A percentile compares a stretch with the other conserved stretches of the same genome.
Evolutionary conservation across 768 basidiomycete genomes (phyloP).

Genomic region (Lactarius sp.): DNA sequence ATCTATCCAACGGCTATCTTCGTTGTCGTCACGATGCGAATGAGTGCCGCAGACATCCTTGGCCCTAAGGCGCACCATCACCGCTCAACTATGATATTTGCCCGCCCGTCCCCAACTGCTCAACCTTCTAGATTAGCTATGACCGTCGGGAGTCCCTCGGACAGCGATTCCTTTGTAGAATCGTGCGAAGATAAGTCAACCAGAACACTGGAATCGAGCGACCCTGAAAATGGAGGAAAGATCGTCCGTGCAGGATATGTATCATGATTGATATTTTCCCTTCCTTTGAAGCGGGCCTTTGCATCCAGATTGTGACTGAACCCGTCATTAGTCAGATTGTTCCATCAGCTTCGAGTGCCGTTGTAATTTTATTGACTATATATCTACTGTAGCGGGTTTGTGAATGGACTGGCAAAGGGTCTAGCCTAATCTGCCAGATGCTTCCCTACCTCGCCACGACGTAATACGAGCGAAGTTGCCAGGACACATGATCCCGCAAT

Average conservation of each 20-base stretch:
- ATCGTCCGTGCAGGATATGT: not conserved
- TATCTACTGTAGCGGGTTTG: too few species aligned
- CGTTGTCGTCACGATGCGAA: slow-evolving; percentile 13
- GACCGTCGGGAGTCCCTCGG: not conserved
- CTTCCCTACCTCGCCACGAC: too few species aligned
- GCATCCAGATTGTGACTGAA: too few species aligned
- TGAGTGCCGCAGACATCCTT: slow-evolving; percentile 6
- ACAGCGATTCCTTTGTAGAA: not conserved
- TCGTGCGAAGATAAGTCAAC: not conserved
- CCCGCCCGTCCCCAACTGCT: not conserved
- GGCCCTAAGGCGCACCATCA: not conserved
- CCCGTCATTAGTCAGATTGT: too few species aligned
- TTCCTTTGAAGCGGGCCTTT: not conserved
- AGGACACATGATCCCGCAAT: too few species aligned
- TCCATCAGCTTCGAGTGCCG: too few species aligned
- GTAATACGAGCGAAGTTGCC: too few species aligned
- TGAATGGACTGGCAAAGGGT: too few species aligned
- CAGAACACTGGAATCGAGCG: not conserved
- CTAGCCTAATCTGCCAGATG: too few species aligned
- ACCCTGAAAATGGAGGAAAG: not conserved
- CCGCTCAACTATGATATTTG: not conserved
- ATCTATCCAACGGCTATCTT: slow-evolving; percentile 14
- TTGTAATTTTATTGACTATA: too few species aligned
- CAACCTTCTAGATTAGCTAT: too few species aligned
- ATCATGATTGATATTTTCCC: not conserved